phyloP scores from a whole-genome alignment of 2,329 filamentous ascomycete species.

The Alternaria sp. region DNA sequence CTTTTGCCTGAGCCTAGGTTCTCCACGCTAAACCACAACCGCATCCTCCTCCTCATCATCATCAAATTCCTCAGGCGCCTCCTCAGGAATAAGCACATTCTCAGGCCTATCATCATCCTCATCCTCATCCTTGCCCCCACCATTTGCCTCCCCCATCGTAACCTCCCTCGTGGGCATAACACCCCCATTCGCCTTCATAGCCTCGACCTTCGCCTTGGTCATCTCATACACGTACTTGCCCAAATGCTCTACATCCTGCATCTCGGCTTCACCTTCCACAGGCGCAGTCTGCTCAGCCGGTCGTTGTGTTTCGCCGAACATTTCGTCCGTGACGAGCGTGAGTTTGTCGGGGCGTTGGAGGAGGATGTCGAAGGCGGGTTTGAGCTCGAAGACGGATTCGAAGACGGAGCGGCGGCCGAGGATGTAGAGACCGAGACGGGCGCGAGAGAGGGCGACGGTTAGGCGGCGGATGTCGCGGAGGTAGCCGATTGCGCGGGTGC shows the following conservation, averaged over 20 bases:
- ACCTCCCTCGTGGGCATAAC: conserved; percentile 45
- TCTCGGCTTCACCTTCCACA: conserved; percentile 64
- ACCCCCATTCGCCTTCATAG: conserved; percentile 56
- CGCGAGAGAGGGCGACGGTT: conserved; percentile 92
- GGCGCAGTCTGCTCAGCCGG: conserved; percentile 35
- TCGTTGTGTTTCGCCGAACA: conserved; percentile 73
- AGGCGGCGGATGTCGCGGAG: conserved; percentile 90
- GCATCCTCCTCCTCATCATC: conserved; percentile 10
- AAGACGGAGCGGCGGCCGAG: conserved; percentile 89
- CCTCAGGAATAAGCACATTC: conserved; percentile 33
- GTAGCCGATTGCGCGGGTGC: conserved; percentile 89
- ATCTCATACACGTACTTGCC: conserved; percentile 98
- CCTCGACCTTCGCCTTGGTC: conserved; percentile 75
- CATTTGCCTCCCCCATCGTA: conserved; percentile 41
- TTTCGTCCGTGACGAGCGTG: conserved; percentile 80
- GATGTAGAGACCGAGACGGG: conserved; percentile 88
- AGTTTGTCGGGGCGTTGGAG: conserved; percentile 81
- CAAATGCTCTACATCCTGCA: conserved; percentile 92
- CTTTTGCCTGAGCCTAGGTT: too few species aligned
- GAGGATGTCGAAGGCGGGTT: conserved; percentile 82
- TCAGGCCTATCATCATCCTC: conserved; percentile 39
- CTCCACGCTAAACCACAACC: not conserved
- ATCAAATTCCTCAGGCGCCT: not conserved
- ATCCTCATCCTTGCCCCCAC: conserved; percentile 28
- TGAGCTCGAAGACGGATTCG: conserved; percentile 85